Evolutionary conservation across 73 alveolate species (phyloP).

Genomic region (Paramecium sexaurelia): DNA sequence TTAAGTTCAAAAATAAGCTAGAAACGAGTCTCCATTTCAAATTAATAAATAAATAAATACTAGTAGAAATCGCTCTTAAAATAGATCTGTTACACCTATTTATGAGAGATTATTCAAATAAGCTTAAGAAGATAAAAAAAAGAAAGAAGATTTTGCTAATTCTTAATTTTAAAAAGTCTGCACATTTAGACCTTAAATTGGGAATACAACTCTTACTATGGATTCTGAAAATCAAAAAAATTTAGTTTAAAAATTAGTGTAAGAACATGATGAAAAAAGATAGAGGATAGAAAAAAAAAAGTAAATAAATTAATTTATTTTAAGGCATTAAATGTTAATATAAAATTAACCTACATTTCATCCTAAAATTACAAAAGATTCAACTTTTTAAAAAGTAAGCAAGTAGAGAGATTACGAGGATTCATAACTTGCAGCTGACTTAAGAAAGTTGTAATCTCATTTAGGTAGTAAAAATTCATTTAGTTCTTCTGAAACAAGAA

Average conservation of each 20-base stretch:
- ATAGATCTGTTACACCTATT: background rate
- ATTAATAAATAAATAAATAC: background rate
- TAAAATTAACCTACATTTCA: background rate
- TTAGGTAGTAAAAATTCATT: background rate
- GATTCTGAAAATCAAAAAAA: background rate
- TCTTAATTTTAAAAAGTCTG: background rate
- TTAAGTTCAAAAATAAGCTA: background rate
- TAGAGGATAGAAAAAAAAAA: background rate
- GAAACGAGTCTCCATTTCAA: background rate
- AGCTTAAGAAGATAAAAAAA: background rate
- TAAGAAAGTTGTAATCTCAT: background rate
- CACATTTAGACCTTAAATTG: background rate
- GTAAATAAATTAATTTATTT: background rate
- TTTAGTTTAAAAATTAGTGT: background rate
- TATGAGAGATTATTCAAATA: background rate
- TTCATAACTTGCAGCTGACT: background rate
- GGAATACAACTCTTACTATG: background rate
- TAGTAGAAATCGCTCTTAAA: background rate
- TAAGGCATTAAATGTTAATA: background rate
- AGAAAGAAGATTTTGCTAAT: background rate
- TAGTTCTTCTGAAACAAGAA: background rate
- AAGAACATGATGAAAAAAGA: background rate
- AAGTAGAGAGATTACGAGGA: background rate
- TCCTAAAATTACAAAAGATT: background rate
- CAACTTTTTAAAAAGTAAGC: background rate